Conservation (phyloP, 441 rosid genomes). For the Croton laevigatus region DNA sequence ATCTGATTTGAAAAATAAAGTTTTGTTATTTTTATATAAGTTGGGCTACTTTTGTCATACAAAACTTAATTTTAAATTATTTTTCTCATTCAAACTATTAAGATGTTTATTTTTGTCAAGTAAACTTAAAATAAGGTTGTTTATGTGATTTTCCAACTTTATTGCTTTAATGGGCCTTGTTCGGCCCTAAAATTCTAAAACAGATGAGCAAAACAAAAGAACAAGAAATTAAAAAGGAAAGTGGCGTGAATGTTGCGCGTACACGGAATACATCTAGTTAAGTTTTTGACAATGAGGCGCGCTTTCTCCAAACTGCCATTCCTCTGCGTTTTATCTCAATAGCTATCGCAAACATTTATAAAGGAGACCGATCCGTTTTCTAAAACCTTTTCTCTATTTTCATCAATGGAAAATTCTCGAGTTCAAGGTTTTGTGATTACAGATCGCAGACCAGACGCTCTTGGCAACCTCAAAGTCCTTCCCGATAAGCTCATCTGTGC, state of each 20-base stretch:
- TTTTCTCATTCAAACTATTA: too few species aligned
- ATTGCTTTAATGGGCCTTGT: too few species aligned
- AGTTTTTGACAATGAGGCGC: constrained; percentile 2
- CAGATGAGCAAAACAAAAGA: too few species aligned
- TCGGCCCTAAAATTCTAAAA: too few species aligned
- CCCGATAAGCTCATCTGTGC: constrained; percentile 74
- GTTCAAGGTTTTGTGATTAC: constrained; percentile 25
- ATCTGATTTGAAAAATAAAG: too few species aligned
- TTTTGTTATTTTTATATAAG: too few species aligned
- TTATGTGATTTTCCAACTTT: too few species aligned
- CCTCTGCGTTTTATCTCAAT: constrained; percentile 11
- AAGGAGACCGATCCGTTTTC: not conserved
- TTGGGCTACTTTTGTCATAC: too few species aligned
- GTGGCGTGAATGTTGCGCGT: constrained; percentile 9
- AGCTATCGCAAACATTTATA: constrained; percentile 16
- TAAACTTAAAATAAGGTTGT: too few species aligned
- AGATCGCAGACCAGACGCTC: constrained; percentile 73
- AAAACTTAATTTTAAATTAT: too few species aligned
- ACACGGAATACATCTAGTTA: not conserved
- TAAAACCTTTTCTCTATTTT: not conserved
- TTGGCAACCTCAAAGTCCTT: constrained; percentile 59
- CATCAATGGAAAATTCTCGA: constrained; percentile 41
- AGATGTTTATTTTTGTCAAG: too few species aligned
- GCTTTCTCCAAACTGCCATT: not conserved
- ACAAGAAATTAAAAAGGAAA: not conserved